Percentiles rank a stretch among this genome's conserved stretches.
These are phyloP conservation scores for Adiantum capillusveneris DNA, from an alignment of 75 land plant genomes.

Conservation along the genomic window DNA sequence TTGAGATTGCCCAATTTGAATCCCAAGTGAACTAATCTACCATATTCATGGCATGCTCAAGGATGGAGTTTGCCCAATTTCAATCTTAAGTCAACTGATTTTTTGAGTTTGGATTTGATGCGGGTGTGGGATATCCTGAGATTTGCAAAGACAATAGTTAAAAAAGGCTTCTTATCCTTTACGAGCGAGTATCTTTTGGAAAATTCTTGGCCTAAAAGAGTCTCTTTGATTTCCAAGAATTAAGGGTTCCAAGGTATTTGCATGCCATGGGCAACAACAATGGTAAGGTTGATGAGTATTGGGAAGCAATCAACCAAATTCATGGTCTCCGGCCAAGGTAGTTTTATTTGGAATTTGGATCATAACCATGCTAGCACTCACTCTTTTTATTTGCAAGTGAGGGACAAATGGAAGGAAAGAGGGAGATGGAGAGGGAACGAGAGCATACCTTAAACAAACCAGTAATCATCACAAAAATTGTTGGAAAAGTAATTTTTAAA, in stretches of 20 bases:
- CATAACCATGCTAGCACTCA: conserved; percentile 59
- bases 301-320: conserved; percentile 92
- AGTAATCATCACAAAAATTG: too few species aligned
- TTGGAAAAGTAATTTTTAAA: too few species aligned
- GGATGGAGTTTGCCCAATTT: too few species aligned
- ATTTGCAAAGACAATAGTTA: conserved; percentile 84
- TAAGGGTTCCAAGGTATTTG: conserved; percentile 56
- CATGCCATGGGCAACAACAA: conserved; percentile 99
- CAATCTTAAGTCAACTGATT: conserved; percentile 89
- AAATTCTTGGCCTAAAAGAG: too few species aligned
- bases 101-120: conserved; percentile 97
- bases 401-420: too few species aligned
- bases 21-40: too few species aligned
- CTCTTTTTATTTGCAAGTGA: too few species aligned
- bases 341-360: conserved; percentile 99
- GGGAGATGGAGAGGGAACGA: too few species aligned
- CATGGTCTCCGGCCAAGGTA: conserved; percentile 95
- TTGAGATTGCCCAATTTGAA: too few species aligned
- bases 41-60: too few species aligned
- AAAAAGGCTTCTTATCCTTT: conserved; percentile 78
- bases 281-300: conserved; percentile 84
- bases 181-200: conserved; percentile 61
- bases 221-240: too few species aligned
- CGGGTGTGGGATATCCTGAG: conserved; percentile 96
- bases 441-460: too few species aligned